Percentiles rank a stretch among this genome's conserved stretches.
phyloP scores from a whole-genome alignment of 2,329 filamentous ascomycete species.

The Aspergillus sp. region DNA sequence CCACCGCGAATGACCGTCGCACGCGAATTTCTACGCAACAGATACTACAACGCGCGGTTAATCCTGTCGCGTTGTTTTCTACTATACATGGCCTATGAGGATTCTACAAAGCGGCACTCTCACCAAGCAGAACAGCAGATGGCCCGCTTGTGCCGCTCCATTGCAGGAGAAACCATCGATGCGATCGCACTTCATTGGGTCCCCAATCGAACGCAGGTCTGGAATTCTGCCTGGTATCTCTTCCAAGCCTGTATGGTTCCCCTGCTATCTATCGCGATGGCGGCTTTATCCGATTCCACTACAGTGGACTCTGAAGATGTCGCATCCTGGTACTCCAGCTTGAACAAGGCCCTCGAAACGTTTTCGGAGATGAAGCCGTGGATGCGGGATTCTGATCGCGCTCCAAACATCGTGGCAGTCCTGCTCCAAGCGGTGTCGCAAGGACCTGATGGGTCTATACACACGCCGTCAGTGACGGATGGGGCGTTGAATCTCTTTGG shows the following conservation, averaged over 20 bases:
- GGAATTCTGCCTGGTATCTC: constrained; percentile 11
- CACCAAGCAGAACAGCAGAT: background rate
- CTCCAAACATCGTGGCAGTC: constrained; percentile 4
- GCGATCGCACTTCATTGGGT: constrained; percentile 2
- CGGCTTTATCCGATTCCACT: background rate
- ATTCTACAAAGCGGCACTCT: background rate
- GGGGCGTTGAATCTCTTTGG: background rate
- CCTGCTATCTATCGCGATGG: background rate
- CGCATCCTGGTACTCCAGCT: background rate
- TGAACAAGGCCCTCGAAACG: constrained; percentile 5
- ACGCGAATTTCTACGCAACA: constrained; percentile 7
- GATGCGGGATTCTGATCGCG: constrained; percentile 6
- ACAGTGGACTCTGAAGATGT: background rate
- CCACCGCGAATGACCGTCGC: constrained; percentile 3
- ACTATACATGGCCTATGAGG: background rate
- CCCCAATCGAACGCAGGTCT: constrained; percentile 6
- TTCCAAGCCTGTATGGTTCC: constrained; percentile 10
- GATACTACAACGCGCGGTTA: constrained; percentile 6
- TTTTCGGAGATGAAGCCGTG: constrained; percentile 7
- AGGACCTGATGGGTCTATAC: background rate
- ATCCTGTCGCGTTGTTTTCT: constrained; percentile 5
- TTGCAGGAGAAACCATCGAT: constrained; percentile 5
- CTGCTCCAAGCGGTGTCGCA: constrained; percentile 3
- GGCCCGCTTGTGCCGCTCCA: background rate
- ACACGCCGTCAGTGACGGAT: constrained; percentile 5